A percentile compares a stretch with the other conserved stretches of the same genome.
phyloP scores from a whole-genome alignment of 1,284 basidiomycete species.

The Tetrapyrgos nigripes region DNA sequence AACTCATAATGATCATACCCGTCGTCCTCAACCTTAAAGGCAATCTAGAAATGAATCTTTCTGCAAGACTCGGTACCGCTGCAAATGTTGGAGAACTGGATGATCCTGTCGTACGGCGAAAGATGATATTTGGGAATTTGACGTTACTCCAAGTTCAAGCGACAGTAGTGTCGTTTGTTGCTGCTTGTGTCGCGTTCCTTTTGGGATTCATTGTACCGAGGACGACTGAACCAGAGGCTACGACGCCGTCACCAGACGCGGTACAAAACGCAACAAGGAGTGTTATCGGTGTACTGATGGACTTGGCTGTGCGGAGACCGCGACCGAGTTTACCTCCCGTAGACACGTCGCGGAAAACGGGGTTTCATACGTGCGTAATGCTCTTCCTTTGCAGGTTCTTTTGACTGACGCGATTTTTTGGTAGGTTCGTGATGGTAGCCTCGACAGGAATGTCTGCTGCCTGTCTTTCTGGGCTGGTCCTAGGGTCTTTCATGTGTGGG shows the following conservation, averaged over 20 bases:
- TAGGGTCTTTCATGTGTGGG: conserved; percentile 94
- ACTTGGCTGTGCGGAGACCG: conserved; percentile 29
- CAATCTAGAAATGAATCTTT: conserved; percentile 95
- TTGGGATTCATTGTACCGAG: conserved; percentile 72
- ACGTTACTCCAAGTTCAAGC: conserved; percentile 94
- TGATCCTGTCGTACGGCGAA: conserved; percentile 65
- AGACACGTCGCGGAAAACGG: conserved; percentile 38
- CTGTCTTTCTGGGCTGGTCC: conserved; percentile 77
- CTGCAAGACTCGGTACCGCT: conserved; percentile 77
- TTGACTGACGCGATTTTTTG: conserved; percentile 7
- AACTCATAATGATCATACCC: conserved; percentile 96
- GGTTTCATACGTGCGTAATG: conserved; percentile 54
- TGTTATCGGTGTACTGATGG: not conserved
- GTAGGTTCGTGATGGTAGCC: conserved; percentile 83
- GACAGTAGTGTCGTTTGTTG: conserved; percentile 86
- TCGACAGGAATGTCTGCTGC: conserved; percentile 91
- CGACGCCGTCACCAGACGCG: not conserved
- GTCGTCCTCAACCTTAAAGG: conserved; percentile 96
- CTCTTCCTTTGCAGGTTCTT: conserved; percentile 1
- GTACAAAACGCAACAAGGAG: not conserved
- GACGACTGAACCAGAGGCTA: not conserved
- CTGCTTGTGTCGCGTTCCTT: conserved; percentile 81
- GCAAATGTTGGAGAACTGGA: conserved; percentile 92
- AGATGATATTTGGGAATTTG: conserved; percentile 84
- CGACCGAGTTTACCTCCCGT: conserved; percentile 35